A percentile compares a stretch with the other conserved stretches of the same genome.
phyloP scores from a whole-genome alignment of 164 flowering plant species.

The Tetracentron sinense region DNA sequence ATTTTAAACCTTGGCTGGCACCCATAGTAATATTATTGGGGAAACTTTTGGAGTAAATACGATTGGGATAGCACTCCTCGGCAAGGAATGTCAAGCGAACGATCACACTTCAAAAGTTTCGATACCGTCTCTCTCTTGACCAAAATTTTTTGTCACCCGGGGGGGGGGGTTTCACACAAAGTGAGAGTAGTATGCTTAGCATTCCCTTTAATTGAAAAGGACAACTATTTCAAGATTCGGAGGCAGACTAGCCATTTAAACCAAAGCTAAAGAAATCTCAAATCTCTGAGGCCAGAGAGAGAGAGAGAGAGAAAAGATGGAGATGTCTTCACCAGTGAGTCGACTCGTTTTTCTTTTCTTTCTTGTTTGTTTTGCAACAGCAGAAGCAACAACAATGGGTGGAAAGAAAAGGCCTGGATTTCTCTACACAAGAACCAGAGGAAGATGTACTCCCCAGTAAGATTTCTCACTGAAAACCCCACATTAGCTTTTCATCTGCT shows the following conservation, averaged over 20 bases:
- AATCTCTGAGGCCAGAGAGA: background rate
- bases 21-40: no score
- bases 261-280: background rate
- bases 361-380: conserved; percentile 9
- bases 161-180: no score
- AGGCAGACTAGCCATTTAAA: background rate
- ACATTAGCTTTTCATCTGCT: background rate
- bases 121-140: no score
- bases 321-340: conserved; percentile 3
- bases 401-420: conserved; percentile 44
- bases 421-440: conserved; percentile 60
- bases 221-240: conserved; percentile 9
- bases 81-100: no score
- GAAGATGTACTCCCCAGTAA: conserved; percentile 78
- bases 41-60: no score
- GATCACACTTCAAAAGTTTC: no score
- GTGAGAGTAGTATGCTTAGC: no score
- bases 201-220: background rate
- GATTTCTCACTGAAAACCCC: conserved; percentile 15
- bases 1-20: no score
- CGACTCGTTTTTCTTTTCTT: conserved; percentile 22
- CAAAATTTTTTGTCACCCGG: no score
- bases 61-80: no score
- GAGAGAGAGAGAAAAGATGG: conserved; percentile 9
- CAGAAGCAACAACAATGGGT: background rate